Evolutionary conservation across 257 asterid genomes (phyloP).

Genomic region (Solanum paucissectum): DNA sequence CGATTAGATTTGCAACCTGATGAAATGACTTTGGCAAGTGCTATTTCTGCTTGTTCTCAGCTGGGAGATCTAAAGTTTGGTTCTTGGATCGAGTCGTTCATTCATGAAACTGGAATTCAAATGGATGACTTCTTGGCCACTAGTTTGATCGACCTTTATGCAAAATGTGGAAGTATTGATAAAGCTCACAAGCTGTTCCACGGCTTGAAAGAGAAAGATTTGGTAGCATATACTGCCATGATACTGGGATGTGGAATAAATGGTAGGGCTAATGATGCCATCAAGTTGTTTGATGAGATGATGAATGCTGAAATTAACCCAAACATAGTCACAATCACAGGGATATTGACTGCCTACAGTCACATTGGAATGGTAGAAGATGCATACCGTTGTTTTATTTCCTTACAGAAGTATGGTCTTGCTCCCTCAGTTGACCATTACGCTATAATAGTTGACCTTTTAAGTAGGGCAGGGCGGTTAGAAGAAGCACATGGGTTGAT

Average conservation of each 20-base stretch:
- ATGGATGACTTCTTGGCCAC: conserved; percentile 83
- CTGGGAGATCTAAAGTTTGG: conserved; percentile 59
- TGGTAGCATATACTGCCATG: conserved; percentile 80
- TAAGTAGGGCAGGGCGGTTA: conserved; percentile 68
- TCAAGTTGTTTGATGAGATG: conserved; percentile 65
- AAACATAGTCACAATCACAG: conserved; percentile 52
- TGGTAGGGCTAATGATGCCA: conserved; percentile 59
- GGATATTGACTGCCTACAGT: conserved; percentile 58
- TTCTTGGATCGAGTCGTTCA: conserved; percentile 44
- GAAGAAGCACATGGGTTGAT: conserved; percentile 66
- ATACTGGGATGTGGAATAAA: conserved; percentile 77
- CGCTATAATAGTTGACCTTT: conserved; percentile 68
- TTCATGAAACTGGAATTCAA: conserved; percentile 38
- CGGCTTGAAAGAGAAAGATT: conserved; percentile 39
- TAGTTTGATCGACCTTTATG: conserved; percentile 64
- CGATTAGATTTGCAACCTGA: conserved; percentile 45
- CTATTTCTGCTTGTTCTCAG: conserved; percentile 74
- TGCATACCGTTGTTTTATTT: conserved; percentile 53
- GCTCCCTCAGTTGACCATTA: conserved; percentile 70
- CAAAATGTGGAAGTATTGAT: conserved; percentile 63
- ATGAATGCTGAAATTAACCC: conserved; percentile 37
- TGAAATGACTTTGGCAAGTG: conserved; percentile 60
- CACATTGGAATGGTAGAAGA: conserved; percentile 77
- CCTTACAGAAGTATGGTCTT: conserved; percentile 52
- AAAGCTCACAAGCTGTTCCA: conserved; percentile 59